Evolutionary conservation across 1,284 basidiomycete species (phyloP).

Genomic region (Apiotrichum montevideense): DNA sequence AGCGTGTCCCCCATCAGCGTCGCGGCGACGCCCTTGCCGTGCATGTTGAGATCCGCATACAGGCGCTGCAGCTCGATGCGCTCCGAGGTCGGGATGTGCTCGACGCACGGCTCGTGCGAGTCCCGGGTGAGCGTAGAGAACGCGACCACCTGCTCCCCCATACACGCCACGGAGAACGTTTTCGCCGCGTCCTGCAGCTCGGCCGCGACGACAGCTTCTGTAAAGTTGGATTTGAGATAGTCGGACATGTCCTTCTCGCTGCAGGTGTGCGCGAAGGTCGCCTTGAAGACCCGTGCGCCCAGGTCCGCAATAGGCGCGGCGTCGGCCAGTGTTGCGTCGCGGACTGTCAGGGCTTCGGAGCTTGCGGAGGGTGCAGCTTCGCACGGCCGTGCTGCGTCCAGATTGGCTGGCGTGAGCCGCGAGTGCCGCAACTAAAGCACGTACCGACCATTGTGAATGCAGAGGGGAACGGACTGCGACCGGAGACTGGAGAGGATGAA

Average conservation of each 20-base stretch:
- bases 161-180: constrained; percentile 2
- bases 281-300: constrained; percentile 5
- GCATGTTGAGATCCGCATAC: constrained; percentile 16
- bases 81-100: constrained; percentile 2
- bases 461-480: too few species aligned
- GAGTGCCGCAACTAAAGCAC: too few species aligned
- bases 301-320: constrained; percentile 6
- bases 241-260: constrained; percentile 7
- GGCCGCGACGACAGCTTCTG: not conserved
- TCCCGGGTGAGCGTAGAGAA: constrained; percentile 7
- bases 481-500: too few species aligned
- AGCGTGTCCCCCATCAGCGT: constrained; percentile 18
- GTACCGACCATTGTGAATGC: too few species aligned
- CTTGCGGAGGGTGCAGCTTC: not conserved
- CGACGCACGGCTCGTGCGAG: constrained; percentile 8
- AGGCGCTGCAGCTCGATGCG: constrained; percentile 14
- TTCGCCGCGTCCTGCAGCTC: constrained; percentile 6
- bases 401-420: too few species aligned
- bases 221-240: constrained; percentile 13
- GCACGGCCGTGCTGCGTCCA: too few species aligned
- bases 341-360: not conserved
- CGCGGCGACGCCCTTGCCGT: constrained; percentile 27
- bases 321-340: constrained; percentile 29
- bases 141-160: constrained; percentile 1
- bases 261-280: constrained; percentile 14